Base-by-base conservation (phyloP, 2,329 filamentous ascomycete species). In the Penicillium palitans region DNA sequence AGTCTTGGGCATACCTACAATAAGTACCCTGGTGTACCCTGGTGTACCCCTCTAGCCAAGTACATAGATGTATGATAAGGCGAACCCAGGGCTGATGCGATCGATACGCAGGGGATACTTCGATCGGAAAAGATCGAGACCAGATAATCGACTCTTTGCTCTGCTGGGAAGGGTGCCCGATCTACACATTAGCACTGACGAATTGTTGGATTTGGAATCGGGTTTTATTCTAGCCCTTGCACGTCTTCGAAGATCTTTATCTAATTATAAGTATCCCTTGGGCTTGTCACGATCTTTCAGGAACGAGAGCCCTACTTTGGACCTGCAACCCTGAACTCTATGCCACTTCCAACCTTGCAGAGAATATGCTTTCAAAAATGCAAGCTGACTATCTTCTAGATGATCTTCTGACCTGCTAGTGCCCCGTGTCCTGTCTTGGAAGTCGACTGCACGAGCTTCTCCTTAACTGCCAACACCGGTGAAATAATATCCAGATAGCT, bases 401-500 rank as follows among this genome's bases (percentile, higher is more conserved):
- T 51, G 47, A 39, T 40, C 47, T 57, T 31, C 47, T 57, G 54
- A 57, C 54, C 21, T 54, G 27, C 19, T 45, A 1, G 17, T 27
- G 24, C 12, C 33, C 24, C 47, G 40, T 51, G 47, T 52, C 29
- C 10, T 33, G 13, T 37, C 29, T 52, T 42, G 47, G 29, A 19
- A 48, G 13, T 48, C 49, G 17, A 24, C 33, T 21, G 24, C 47
- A 46, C 40, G 12, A 44, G 25, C 13, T 27, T 52, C 29, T 39
- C 19, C 39, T 48, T 13, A 40, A 39, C 10, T 25, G 21, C 37
- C 17, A 50, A 52, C 46, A 55, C 27, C 13, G 31, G 29, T 44
- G 6, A 33, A 29, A n/a, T 21, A 33, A 33, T 21, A 7, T 39
- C 12, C 33, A 35, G 21, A 19, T 19, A 44, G 48, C n/a, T 17